phyloP scores from a whole-genome alignment of 139 green algal genomes.

The Chlorella vulgaris region DNA sequence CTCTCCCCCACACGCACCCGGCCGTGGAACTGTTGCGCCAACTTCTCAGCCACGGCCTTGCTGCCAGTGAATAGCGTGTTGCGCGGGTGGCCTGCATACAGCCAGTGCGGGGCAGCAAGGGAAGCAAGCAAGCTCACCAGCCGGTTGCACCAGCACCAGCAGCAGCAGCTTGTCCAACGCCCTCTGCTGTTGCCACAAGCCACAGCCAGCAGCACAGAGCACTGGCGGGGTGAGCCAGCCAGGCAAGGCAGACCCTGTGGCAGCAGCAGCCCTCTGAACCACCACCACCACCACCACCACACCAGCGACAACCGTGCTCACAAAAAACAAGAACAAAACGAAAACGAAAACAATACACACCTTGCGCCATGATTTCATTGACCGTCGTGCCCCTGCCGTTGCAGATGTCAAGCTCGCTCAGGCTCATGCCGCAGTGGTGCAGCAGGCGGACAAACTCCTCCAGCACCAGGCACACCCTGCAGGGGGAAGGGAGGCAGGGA shows the following conservation, averaged over 20 bases:
- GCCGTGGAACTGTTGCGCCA: slow-evolving; percentile 77
- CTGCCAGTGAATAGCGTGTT: slow-evolving; percentile 95
- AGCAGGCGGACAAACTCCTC: slow-evolving; percentile 95
- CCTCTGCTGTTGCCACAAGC: neutral
- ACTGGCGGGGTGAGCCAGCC: neutral
- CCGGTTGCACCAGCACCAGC: neutral
- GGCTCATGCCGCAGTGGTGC: slow-evolving; percentile 87
- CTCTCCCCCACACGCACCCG: slow-evolving; percentile 59
- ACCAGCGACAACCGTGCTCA: neutral
- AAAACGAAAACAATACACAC: too few relatives aligned
- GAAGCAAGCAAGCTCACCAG: too few relatives aligned
- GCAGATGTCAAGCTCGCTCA: slow-evolving; percentile 86
- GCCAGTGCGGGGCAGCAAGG: neutral
- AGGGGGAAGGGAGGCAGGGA: neutral
- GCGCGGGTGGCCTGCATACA: slow-evolving; percentile 58
- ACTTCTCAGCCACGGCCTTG: slow-evolving; percentile 82
- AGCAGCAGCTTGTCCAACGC: neutral
- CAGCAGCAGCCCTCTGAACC: too few relatives aligned
- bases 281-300: neutral
- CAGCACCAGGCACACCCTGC: slow-evolving; percentile 87
- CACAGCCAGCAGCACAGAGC: neutral
- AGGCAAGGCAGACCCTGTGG: neutral
- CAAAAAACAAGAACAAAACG: too few relatives aligned
- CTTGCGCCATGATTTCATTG: slow-evolving; percentile 67
- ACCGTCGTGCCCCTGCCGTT: slow-evolving; percentile 79